Percentiles rank a stretch among this genome's conserved stretches.
Evolutionary conservation across 768 basidiomycete genomes (phyloP).

Genomic region (Thelephora aurantiotincta): DNA sequence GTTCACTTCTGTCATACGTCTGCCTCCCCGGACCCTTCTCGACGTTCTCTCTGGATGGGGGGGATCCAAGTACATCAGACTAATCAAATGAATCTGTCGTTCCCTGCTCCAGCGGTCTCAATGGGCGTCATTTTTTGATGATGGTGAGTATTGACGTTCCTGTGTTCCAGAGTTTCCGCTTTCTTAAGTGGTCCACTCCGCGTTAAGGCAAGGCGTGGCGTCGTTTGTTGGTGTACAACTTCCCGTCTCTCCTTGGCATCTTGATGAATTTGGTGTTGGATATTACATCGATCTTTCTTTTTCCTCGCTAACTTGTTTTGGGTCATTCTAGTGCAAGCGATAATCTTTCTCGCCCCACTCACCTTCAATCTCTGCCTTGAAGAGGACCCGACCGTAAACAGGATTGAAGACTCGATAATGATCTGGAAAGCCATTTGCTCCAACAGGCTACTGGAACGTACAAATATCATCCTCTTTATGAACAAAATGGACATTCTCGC

Average conservation of each 20-base stretch:
- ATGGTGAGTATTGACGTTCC: conserved; percentile 12
- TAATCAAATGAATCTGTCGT: neutral
- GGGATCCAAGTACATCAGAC: too few relatives aligned
- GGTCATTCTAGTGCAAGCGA: conserved; percentile 38
- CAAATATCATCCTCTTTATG: conserved; percentile 61
- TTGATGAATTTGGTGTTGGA: neutral
- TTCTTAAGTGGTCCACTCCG: too few relatives aligned
- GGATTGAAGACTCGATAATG: conserved; percentile 59
- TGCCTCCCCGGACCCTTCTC: conserved; percentile 16
- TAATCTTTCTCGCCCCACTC: conserved; percentile 73
- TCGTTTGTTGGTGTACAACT: too few relatives aligned
- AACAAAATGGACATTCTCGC: conserved; percentile 62
- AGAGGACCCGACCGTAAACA: conserved; percentile 50
- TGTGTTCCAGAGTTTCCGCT: neutral
- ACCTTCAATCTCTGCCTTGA: conserved; percentile 59
- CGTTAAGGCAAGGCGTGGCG: too few relatives aligned
- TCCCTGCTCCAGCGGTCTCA: conserved; percentile 30
- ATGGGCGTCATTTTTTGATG: conserved; percentile 73
- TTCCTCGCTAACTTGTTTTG: conserved; percentile 8
- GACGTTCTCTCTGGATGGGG: neutral
- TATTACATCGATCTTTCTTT: neutral
- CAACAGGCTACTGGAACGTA: conserved; percentile 42
- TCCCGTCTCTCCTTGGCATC: neutral
- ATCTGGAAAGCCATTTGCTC: conserved; percentile 62
- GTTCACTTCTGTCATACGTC: conserved; percentile 5